These are phyloP conservation scores for Soucietia sequanensis DNA, from an alignment of 805 yeast species.

Conservation along the genomic window DNA sequence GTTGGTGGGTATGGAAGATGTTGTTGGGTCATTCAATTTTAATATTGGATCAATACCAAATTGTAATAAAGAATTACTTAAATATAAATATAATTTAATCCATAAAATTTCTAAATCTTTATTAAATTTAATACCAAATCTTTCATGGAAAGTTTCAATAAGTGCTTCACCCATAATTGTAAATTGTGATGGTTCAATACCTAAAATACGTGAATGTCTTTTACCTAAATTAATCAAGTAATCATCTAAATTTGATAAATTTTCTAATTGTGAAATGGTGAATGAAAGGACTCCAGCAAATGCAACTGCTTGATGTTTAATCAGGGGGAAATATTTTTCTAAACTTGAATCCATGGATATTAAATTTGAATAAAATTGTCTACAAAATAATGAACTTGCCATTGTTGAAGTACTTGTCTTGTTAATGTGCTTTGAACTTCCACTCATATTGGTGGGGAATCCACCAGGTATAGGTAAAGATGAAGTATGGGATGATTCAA, in stretches of 20 bases:
- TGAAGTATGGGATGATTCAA: conserved; percentile 12
- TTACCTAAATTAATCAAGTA: conserved; percentile 66
- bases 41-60: conserved; percentile 54
- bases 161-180: conserved; percentile 74
- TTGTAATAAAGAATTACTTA: conserved; percentile 66
- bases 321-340: conserved; percentile 67
- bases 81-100: conserved; percentile 66
- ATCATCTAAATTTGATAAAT: conserved; percentile 54
- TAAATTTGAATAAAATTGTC: conserved; percentile 72
- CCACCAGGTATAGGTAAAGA: conserved; percentile 32
- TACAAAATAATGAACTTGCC: conserved; percentile 60
- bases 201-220: conserved; percentile 71
- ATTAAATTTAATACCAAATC: conserved; percentile 54
- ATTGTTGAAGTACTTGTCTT: conserved; percentile 15
- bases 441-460: conserved; percentile 22
- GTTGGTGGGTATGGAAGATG: too few species aligned
- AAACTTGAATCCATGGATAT: conserved; percentile 58
- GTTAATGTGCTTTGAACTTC: conserved; percentile 8
- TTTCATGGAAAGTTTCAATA: conserved; percentile 63
- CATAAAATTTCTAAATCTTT: conserved; percentile 65
- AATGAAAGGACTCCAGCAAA: conserved; percentile 76
- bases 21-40: conserved; percentile 12
- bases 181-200: conserved; percentile 66
- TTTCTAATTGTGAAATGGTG: conserved; percentile 64
- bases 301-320: conserved; percentile 75